Conservation (phyloP, 768 basidiomycete genomes). For the Leccinellum albellum region DNA sequence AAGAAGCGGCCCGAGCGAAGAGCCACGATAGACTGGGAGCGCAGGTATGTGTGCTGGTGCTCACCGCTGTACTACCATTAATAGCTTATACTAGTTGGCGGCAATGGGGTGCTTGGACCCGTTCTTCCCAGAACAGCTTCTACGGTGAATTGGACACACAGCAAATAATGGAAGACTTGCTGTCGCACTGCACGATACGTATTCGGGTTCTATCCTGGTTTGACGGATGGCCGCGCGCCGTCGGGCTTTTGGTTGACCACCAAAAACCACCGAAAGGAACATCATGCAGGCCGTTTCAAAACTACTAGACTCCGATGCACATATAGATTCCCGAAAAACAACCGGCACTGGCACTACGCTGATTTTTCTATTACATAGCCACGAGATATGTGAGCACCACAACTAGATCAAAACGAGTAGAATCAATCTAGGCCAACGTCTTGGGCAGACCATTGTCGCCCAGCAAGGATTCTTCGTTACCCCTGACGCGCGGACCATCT, state of each 20-base stretch:
- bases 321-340: neutral
- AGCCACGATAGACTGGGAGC: too few species aligned
- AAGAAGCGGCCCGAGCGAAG: neutral
- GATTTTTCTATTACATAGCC: neutral
- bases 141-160: neutral
- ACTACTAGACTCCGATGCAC: too few species aligned
- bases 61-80: too few species aligned
- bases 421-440: conserved; percentile 32
- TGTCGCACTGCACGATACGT: too few species aligned
- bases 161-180: too few species aligned
- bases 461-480: conserved; percentile 60
- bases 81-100: too few species aligned
- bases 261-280: neutral
- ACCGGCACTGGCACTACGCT: conserved; percentile 5
- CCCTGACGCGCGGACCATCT: conserved; percentile 79
- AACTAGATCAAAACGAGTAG: neutral
- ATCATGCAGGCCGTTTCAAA: neutral
- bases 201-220: too few species aligned
- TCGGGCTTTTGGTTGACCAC: neutral
- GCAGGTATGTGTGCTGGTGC: too few species aligned
- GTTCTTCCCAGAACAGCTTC: neutral
- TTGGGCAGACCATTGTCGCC: conserved; percentile 68
- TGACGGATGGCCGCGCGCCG: neutral
- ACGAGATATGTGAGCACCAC: neutral
- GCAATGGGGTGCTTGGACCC: neutral